These are phyloP conservation scores for Hordeum pubiflorum DNA, from an alignment of 202 grass and related monocot species.

Conservation along the genomic window DNA sequence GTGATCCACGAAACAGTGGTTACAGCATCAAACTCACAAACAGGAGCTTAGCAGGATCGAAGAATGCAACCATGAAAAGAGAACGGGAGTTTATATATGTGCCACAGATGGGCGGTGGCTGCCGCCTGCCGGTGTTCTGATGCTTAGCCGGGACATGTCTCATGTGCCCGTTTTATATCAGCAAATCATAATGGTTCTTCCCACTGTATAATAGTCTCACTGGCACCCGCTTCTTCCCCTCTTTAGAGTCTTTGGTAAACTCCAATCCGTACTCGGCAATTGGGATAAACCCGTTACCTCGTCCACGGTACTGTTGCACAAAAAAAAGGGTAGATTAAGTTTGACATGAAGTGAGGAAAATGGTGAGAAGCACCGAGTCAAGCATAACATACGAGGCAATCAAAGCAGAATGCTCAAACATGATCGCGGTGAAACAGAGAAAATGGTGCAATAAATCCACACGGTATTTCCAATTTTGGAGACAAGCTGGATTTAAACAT, in stretches of 20 bases:
- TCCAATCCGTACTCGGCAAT: constrained; percentile 88
- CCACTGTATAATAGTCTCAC: constrained; percentile 82
- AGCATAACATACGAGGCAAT: not conserved
- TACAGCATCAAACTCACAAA: not conserved
- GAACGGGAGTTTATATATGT: not conserved
- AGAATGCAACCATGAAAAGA: not conserved
- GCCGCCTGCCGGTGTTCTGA: not conserved
- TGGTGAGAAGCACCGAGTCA: not conserved
- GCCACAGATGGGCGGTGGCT: not conserved
- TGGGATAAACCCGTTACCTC: constrained; percentile 80
- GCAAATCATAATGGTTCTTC: constrained; percentile 81
- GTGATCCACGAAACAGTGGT: not conserved
- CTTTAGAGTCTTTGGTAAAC: constrained; percentile 54
- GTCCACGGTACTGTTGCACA: constrained; percentile 52
- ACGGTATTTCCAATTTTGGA: not conserved
- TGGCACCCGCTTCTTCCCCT: constrained; percentile 54
- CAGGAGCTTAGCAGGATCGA: not conserved
- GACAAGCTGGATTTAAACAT: not conserved
- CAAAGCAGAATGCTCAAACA: not conserved
- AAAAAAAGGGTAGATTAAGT: not conserved
- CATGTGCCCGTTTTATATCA: constrained; percentile 39
- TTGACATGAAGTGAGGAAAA: not conserved
- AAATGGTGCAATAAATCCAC: not conserved
- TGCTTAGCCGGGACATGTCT: not conserved
- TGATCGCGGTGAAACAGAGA: not conserved